phyloP scores from a whole-genome alignment of 176 grass and related monocot genomes.

The Saccharum spontaneum region DNA sequence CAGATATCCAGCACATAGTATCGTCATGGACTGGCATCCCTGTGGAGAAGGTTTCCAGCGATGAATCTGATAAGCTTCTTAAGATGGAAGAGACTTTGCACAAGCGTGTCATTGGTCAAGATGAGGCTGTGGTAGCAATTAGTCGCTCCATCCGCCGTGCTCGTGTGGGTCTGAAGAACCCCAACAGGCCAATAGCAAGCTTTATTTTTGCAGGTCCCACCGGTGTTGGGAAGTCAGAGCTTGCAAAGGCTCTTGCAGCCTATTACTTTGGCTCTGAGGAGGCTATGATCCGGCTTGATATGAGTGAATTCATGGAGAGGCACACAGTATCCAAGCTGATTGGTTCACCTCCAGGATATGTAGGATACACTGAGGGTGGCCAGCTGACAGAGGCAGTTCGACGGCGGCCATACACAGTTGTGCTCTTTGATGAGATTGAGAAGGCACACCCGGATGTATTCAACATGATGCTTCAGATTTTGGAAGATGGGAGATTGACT shows the following conservation, averaged over 20 bases:
- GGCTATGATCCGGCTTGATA: conserved; percentile 95
- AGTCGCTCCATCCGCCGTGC: conserved; percentile 86
- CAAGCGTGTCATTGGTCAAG: conserved; percentile 82
- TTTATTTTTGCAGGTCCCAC: conserved; percentile 95
- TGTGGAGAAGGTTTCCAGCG: conserved; percentile 85
- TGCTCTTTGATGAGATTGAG: conserved; percentile 90
- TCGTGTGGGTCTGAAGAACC: conserved; percentile 86
- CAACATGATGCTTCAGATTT: conserved; percentile 98
- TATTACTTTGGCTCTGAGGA: conserved; percentile 92
- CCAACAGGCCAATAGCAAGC: conserved; percentile 86
- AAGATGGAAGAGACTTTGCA: conserved; percentile 95
- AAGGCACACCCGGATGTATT: conserved; percentile 92
- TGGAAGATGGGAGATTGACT: conserved; percentile 85
- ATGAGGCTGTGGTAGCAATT: conserved; percentile 90
- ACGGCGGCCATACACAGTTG: conserved; percentile 74
- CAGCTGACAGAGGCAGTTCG: conserved; percentile 93
- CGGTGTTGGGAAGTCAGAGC: conserved; percentile 94
- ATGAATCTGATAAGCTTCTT: conserved; percentile 83
- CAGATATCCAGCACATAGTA: conserved; percentile 90
- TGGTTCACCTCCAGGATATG: conserved; percentile 89
- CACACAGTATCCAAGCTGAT: conserved; percentile 92
- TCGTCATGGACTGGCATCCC: conserved; percentile 95
- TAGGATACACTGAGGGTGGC: conserved; percentile 92
- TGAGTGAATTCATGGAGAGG: conserved; percentile 97
- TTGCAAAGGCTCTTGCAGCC: conserved; percentile 74